These are phyloP conservation scores for Geranium rotundifolium DNA, from an alignment of 345 rosid genomes.

Conservation along the genomic window DNA sequence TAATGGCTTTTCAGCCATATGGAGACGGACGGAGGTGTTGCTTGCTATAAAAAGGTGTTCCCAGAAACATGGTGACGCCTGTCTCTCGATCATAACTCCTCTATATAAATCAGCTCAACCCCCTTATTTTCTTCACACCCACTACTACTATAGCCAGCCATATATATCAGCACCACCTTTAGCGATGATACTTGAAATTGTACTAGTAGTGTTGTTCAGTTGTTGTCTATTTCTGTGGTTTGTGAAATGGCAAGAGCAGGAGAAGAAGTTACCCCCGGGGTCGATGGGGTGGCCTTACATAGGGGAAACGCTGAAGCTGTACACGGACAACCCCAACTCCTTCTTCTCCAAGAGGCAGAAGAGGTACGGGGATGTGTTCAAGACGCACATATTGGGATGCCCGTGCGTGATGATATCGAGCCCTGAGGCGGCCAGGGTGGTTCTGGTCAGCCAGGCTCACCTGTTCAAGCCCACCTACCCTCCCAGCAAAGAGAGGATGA, in stretches of 20 bases:
- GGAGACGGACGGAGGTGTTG: no score
- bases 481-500: slow-evolving; percentile 76
- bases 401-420: slow-evolving; percentile 95
- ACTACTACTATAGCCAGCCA: slow-evolving; percentile 7
- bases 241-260: slow-evolving; percentile 30
- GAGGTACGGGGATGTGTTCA: slow-evolving; percentile 82
- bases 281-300: slow-evolving; percentile 97
- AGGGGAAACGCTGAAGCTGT: slow-evolving; percentile 83
- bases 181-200: no score
- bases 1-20: not conserved
- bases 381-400: slow-evolving; percentile 85
- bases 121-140: not conserved
- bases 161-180: no score
- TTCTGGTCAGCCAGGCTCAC: slow-evolving; percentile 58
- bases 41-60: not conserved
- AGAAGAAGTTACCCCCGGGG: slow-evolving; percentile 57
- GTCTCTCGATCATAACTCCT: not conserved
- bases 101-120: not conserved
- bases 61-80: not conserved
- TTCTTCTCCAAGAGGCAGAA: slow-evolving; percentile 70
- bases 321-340: slow-evolving; percentile 67
- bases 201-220: slow-evolving; percentile 2
- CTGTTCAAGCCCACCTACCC: slow-evolving; percentile 91
- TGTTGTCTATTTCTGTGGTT: slow-evolving; percentile 6
- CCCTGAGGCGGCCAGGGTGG: slow-evolving; percentile 68